Conservation (phyloP, 2,329 filamentous ascomycete species). For the Niveomyces coronatus region DNA sequence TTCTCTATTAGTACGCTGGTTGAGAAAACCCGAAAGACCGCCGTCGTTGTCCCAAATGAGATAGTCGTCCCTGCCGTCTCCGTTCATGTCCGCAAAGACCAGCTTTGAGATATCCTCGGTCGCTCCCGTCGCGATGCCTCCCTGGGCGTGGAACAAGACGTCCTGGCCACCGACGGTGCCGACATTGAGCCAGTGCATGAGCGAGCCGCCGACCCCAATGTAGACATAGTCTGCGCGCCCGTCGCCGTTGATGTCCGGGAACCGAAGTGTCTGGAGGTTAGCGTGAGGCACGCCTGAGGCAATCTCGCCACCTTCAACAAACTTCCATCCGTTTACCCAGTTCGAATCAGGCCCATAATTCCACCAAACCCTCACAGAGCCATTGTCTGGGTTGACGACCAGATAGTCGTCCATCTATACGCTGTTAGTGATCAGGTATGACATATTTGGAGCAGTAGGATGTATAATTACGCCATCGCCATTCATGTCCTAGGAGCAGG, state of each 20-base stretch:
- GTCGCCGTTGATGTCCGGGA: slow-evolving; percentile 19
- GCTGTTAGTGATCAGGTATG: background rate
- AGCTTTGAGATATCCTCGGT: slow-evolving; percentile 10
- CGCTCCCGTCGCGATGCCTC: slow-evolving; percentile 12
- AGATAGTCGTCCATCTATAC: slow-evolving; percentile 14
- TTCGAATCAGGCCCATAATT: slow-evolving; percentile 13
- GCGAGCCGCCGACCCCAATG: slow-evolving; percentile 14
- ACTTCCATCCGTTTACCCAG: slow-evolving; percentile 16
- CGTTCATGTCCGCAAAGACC: slow-evolving; percentile 14
- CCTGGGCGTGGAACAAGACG: slow-evolving; percentile 8
- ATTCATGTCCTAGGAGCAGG: slow-evolving; percentile 12
- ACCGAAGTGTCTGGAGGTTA: slow-evolving; percentile 15
- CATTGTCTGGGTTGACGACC: slow-evolving; percentile 10
- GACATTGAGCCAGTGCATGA: slow-evolving; percentile 15
- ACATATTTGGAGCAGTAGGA: too few species aligned
- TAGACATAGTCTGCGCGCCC: slow-evolving; percentile 17
- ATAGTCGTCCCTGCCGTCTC: slow-evolving; percentile 13
- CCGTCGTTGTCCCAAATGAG: slow-evolving; percentile 13
- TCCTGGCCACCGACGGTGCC: slow-evolving; percentile 12
- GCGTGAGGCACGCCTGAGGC: slow-evolving; percentile 16
- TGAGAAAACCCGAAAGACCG: slow-evolving; percentile 12
- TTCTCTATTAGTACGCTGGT: slow-evolving; percentile 10
- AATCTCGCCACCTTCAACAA: slow-evolving; percentile 15
- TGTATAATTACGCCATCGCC: slow-evolving; percentile 12
- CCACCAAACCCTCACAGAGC: slow-evolving; percentile 13